Conservation (phyloP, 139 green algal genomes). For the Chlamydomonas urium region DNA sequence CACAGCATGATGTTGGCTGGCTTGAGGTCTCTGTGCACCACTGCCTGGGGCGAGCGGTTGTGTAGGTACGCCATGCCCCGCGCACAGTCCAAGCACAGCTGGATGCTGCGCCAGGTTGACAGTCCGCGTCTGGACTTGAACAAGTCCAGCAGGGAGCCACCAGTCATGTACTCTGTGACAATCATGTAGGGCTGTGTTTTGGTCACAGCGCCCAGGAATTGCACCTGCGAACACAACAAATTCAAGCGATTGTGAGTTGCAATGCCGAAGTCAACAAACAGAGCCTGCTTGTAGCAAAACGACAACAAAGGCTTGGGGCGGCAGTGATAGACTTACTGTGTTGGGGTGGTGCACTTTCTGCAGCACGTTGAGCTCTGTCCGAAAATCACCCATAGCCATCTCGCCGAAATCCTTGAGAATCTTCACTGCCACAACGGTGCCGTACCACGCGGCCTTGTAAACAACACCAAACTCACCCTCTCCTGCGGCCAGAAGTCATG, state of each 20-base stretch:
- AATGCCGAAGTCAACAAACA: too few relatives aligned
- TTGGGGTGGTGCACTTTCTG: slow-evolving; percentile 79
- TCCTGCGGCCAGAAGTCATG: slow-evolving; percentile 28
- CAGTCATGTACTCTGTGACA: slow-evolving; percentile 52
- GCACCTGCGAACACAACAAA: too few relatives aligned
- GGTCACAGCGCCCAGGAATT: slow-evolving; percentile 87
- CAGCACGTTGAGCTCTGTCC: slow-evolving; percentile 82
- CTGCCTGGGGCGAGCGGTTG: slow-evolving; percentile 42
- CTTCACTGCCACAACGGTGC: slow-evolving; percentile 83
- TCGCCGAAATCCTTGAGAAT: slow-evolving; percentile 73
- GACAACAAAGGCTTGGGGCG: too few relatives aligned
- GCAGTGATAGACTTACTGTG: slow-evolving; percentile 29
- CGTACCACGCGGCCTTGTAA: slow-evolving; percentile 56
- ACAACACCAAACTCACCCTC: slow-evolving; percentile 90
- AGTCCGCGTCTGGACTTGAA: slow-evolving; percentile 16
- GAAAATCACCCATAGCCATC: slow-evolving; percentile 72
- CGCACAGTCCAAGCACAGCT: slow-evolving; percentile 81
- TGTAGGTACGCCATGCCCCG: slow-evolving; percentile 87
- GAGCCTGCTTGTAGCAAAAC: too few relatives aligned
- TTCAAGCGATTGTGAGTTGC: too few relatives aligned
- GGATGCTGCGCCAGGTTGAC: slow-evolving; percentile 43
- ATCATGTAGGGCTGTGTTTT: slow-evolving; percentile 81
- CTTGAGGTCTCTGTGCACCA: slow-evolving; percentile 75
- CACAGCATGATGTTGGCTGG: slow-evolving; percentile 91
- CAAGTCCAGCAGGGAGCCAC: slow-evolving; percentile 31